Percentiles rank a stretch among this genome's conserved stretches.
Conservation (phyloP, 2,329 filamentous ascomycete species). For the Trichophyton mentagrophytes region DNA sequence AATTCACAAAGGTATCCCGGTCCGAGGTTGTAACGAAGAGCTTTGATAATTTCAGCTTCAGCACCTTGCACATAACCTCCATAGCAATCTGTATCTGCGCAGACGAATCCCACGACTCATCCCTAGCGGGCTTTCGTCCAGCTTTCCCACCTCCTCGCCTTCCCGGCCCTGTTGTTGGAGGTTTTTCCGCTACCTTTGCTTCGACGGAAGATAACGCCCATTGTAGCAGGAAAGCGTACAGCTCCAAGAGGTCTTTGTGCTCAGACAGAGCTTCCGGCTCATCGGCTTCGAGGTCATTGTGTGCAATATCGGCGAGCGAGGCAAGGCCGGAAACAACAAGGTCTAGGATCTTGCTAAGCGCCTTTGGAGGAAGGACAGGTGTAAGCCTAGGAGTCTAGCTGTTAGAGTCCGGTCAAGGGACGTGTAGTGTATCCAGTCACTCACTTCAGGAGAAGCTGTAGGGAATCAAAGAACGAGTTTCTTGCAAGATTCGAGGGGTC, state of each 20-base stretch:
- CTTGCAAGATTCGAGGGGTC: constrained; percentile 78
- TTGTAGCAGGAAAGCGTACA: constrained; percentile 85
- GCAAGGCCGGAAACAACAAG: constrained; percentile 75
- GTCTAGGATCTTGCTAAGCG: constrained; percentile 86
- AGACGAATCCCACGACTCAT: constrained; percentile 77
- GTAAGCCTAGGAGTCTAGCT: constrained; percentile 59
- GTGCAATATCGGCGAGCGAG: constrained; percentile 70
- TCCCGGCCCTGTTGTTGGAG: constrained; percentile 55
- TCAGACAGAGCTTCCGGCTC: constrained; percentile 76
- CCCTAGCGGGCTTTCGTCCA: constrained; percentile 58
- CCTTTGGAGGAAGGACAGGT: constrained; percentile 62
- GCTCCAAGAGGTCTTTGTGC: constrained; percentile 84
- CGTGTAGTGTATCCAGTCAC: constrained; percentile 40
- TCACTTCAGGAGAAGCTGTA: constrained; percentile 95
- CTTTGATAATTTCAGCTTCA: constrained; percentile 80
- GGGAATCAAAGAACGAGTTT: constrained; percentile 70
- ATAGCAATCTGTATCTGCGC: constrained; percentile 76
- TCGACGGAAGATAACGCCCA: constrained; percentile 95
- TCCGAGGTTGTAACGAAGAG: constrained; percentile 96
- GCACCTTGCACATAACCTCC: constrained; percentile 88
- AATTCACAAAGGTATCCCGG: constrained; percentile 81
- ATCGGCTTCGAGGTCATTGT: constrained; percentile 79
- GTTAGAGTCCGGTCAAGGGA: constrained; percentile 22
- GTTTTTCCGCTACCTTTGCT: constrained; percentile 82
- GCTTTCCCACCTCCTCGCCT: constrained; percentile 63